phyloP scores from a whole-genome alignment of 2,329 filamentous ascomycete genomes.

The Ophiostoma sp. region DNA sequence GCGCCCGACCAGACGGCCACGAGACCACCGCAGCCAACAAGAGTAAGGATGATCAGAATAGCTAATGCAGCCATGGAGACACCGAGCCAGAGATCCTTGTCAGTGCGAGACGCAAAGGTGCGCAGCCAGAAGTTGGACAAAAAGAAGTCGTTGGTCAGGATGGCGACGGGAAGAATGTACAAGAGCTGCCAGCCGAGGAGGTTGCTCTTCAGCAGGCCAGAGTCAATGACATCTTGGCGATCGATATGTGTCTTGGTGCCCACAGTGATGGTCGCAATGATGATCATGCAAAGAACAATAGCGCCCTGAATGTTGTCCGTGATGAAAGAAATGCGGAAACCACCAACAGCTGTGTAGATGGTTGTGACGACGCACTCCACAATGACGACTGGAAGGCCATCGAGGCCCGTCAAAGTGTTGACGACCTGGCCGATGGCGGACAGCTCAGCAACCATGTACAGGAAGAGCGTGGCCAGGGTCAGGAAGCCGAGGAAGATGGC shows the following conservation, averaged over 20 bases:
- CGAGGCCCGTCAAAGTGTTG: constrained; percentile 64
- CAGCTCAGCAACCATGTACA: constrained; percentile 83
- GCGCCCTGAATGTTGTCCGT: constrained; percentile 76
- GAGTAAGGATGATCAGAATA: constrained; percentile 63
- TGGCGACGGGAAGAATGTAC: constrained; percentile 75
- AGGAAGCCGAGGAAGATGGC: constrained; percentile 71
- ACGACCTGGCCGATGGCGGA: constrained; percentile 77
- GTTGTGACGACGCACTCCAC: constrained; percentile 73
- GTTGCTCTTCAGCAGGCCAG: constrained; percentile 61
- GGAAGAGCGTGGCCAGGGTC: constrained; percentile 73
- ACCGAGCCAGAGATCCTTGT: constrained; percentile 71
- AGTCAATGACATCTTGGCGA: constrained; percentile 59
- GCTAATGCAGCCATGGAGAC: constrained; percentile 60
- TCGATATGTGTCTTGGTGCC: constrained; percentile 70
- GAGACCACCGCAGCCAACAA: constrained; percentile 68
- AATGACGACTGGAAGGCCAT: constrained; percentile 69
- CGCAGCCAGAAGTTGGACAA: constrained; percentile 79
- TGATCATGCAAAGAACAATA: constrained; percentile 69
- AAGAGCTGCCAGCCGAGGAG: constrained; percentile 79
- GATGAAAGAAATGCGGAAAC: constrained; percentile 77
- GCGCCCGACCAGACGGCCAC: constrained; percentile 74
- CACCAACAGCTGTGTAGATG: constrained; percentile 75
- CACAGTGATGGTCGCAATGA: constrained; percentile 72
- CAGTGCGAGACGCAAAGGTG: constrained; percentile 72
- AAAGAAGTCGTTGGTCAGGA: constrained; percentile 83